phyloP scores from a whole-genome alignment of 257 asterid species.

The Solanum rostratum region DNA sequence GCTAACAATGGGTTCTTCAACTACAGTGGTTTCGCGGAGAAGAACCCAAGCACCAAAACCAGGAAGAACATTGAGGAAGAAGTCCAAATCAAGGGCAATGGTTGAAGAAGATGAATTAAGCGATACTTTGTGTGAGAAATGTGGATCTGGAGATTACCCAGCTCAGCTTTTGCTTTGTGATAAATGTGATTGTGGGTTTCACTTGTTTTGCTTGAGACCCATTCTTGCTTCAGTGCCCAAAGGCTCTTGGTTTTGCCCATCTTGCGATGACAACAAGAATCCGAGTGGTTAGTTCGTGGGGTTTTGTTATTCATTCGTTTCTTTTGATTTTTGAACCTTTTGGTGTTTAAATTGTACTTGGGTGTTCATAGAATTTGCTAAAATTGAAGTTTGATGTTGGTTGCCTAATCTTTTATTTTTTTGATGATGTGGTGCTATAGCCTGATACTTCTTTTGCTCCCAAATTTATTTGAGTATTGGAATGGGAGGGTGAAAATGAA shows the following conservation, averaged over 20 bases:
- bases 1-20: conserved; percentile 15
- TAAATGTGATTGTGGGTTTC: conserved; percentile 68
- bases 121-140: conserved; percentile 49
- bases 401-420: background rate
- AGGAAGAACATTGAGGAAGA: conserved; percentile 6
- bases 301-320: background rate
- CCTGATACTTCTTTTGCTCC: background rate
- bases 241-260: conserved; percentile 68
- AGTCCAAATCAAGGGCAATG: conserved; percentile 11
- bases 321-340: background rate
- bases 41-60: conserved; percentile 65
- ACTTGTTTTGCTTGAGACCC: conserved; percentile 68
- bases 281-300: conserved; percentile 22
- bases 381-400: background rate
- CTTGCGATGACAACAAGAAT: conserved; percentile 27
- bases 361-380: background rate
- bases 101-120: conserved; percentile 15
- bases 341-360: background rate
- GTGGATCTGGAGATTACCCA: conserved; percentile 62
- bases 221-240: conserved; percentile 64
- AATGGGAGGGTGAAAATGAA: background rate
- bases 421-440: background rate
- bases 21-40: conserved; percentile 19
- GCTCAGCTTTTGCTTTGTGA: conserved; percentile 76
- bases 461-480: background rate